These are phyloP conservation scores for Phytophthora brassicae DNA, from an alignment of 352 stramenopile species.

Conservation along the genomic window DNA sequence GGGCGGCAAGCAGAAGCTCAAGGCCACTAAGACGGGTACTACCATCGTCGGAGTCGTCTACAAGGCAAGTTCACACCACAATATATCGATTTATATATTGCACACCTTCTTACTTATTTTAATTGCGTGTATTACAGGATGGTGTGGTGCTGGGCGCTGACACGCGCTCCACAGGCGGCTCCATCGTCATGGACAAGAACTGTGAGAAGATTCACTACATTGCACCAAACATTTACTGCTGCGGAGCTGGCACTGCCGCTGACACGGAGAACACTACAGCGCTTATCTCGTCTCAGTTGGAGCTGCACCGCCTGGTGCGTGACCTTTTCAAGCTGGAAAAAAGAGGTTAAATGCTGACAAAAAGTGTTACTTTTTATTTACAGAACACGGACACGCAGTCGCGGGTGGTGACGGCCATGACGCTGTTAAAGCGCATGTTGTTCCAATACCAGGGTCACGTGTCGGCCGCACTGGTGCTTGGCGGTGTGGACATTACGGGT, in stretches of 20 bases:
- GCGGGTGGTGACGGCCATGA: slow-evolving; percentile 97
- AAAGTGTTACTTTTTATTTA: neutral
- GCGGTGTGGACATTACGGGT: slow-evolving; percentile 95
- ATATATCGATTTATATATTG: too few relatives aligned
- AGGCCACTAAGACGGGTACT: slow-evolving; percentile 94
- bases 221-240: slow-evolving; percentile 99
- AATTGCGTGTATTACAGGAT: slow-evolving; percentile 60
- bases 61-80: slow-evolving; percentile 51
- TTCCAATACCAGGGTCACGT: slow-evolving; percentile 98
- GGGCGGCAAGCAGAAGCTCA: slow-evolving; percentile 63
- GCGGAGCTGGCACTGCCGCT: slow-evolving; percentile 95
- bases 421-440: slow-evolving; percentile 96
- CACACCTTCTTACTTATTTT: too few relatives aligned
- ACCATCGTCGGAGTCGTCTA: slow-evolving; percentile 97
- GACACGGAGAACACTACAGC: slow-evolving; percentile 95
- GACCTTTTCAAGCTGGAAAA: neutral
- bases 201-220: slow-evolving; percentile 99
- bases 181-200: slow-evolving; percentile 98
- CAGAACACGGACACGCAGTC: slow-evolving; percentile 85
- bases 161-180: slow-evolving; percentile 95
- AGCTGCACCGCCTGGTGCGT: slow-evolving; percentile 93
- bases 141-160: slow-evolving; percentile 97
- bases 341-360: slow-evolving; percentile 7
- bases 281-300: slow-evolving; percentile 90
- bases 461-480: slow-evolving; percentile 95